These are phyloP conservation scores for Centaurea solstitialis DNA, from an alignment of 129 eudicot genomes.

Conservation along the genomic window DNA sequence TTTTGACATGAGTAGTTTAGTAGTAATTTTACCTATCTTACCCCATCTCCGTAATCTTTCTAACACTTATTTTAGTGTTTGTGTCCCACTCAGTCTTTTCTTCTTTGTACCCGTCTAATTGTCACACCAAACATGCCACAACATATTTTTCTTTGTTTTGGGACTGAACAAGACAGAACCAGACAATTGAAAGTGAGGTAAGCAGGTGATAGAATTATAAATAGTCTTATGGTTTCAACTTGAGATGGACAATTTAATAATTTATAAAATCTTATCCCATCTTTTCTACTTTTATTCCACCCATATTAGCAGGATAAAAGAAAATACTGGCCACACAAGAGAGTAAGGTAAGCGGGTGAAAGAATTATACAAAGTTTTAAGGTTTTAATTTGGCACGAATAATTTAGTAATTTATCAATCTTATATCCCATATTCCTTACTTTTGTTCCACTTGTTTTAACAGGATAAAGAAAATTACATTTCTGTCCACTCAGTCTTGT, in stretches of 20 bases:
- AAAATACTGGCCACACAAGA: neutral
- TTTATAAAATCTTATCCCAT: neutral
- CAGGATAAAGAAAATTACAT: too few relatives aligned
- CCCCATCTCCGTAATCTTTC: neutral
- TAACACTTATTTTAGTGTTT: neutral
- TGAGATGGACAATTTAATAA: too few relatives aligned
- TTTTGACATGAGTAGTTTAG: neutral
- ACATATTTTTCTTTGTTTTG: neutral
- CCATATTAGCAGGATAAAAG: neutral
- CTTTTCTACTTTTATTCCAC: neutral
- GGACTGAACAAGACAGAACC: neutral
- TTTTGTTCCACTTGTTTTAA: neutral
- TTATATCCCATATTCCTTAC: neutral
- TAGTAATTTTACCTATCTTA: too few relatives aligned
- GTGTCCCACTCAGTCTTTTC: neutral
- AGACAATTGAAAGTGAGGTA: neutral
- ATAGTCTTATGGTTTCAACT: too few relatives aligned
- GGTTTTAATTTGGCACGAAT: neutral
- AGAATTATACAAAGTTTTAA: too few relatives aligned
- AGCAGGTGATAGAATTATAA: neutral
- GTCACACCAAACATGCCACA: neutral
- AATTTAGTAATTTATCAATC: neutral
- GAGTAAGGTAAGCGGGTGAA: neutral
- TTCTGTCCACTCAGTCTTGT: neutral
- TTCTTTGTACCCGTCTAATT: neutral